Conservation (phyloP, 2,329 filamentous ascomycete genomes). For the Penicillium frequentans region DNA sequence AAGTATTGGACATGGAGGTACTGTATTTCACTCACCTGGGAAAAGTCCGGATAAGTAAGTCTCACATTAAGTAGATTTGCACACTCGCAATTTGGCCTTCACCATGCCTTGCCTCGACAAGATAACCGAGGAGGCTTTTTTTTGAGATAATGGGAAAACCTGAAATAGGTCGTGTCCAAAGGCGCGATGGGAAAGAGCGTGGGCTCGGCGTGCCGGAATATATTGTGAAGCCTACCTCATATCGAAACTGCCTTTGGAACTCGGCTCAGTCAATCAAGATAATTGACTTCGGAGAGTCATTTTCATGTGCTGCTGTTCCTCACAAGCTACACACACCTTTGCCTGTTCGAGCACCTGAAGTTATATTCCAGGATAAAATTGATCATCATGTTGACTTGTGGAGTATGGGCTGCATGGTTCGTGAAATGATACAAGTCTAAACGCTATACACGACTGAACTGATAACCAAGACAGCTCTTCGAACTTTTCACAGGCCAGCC, state of each 20-base stretch:
- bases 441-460: constrained; percentile 5
- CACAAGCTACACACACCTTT: constrained; percentile 34
- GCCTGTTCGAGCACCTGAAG: constrained; percentile 37
- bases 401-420: constrained; percentile 40
- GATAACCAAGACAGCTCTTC: constrained; percentile 32
- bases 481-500: constrained; percentile 41
- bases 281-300: constrained; percentile 44
- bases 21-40: not conserved
- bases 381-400: constrained; percentile 41
- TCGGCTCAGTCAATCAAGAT: constrained; percentile 27
- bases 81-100: constrained; percentile 31
- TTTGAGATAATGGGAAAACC: constrained; percentile 25
- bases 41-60: not conserved
- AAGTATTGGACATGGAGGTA: constrained; percentile 43
- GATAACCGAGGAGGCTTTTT: constrained; percentile 16
- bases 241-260: constrained; percentile 8
- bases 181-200: constrained; percentile 22
- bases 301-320: constrained; percentile 20
- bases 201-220: constrained; percentile 23
- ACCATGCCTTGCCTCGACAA: constrained; percentile 15
- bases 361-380: constrained; percentile 37
- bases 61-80: constrained; percentile 19
- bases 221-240: constrained; percentile 17
- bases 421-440: constrained; percentile 11
- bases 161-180: constrained; percentile 24